A percentile compares a stretch with the other conserved stretches of the same genome.
These are phyloP conservation scores for Akebia trifoliata DNA, from an alignment of 164 flowering plant species.

Conservation along the genomic window DNA sequence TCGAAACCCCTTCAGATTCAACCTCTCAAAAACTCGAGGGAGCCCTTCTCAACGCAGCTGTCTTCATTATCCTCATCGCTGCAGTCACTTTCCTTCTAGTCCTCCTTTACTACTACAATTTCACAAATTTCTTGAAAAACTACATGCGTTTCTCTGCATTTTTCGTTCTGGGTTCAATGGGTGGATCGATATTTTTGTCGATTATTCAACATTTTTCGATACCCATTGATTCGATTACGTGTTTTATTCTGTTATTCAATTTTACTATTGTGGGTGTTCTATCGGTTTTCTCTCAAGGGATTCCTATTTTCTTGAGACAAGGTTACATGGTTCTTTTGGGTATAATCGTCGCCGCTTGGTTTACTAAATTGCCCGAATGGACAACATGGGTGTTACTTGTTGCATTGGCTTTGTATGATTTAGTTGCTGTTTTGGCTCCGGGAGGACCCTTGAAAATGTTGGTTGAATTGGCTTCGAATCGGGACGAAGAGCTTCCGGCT, in stretches of 20 bases:
- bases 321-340: constrained; percentile 68
- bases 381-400: constrained; percentile 82
- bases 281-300: constrained; percentile 52
- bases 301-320: constrained; percentile 68
- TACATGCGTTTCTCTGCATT: constrained; percentile 85
- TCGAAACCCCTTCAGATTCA: constrained; percentile 69
- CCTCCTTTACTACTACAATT: constrained; percentile 74
- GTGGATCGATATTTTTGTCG: constrained; percentile 61
- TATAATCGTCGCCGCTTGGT: constrained; percentile 81
- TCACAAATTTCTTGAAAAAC: constrained; percentile 67
- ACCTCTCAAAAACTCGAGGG: constrained; percentile 69
- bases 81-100: constrained; percentile 70
- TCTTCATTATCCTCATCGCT: constrained; percentile 65
- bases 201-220: constrained; percentile 55
- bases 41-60: constrained; percentile 63
- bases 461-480: constrained; percentile 71
- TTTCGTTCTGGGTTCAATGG: constrained; percentile 61
- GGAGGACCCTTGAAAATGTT: constrained; percentile 86
- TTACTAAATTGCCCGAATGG: constrained; percentile 88
- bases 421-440: constrained; percentile 82
- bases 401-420: constrained; percentile 78
- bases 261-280: constrained; percentile 68
- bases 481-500: constrained; percentile 89
- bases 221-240: constrained; percentile 63
- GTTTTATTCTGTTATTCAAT: constrained; percentile 48